Evolutionary conservation across 805 yeast species (phyloP).

Genomic region (Candida pini): DNA sequence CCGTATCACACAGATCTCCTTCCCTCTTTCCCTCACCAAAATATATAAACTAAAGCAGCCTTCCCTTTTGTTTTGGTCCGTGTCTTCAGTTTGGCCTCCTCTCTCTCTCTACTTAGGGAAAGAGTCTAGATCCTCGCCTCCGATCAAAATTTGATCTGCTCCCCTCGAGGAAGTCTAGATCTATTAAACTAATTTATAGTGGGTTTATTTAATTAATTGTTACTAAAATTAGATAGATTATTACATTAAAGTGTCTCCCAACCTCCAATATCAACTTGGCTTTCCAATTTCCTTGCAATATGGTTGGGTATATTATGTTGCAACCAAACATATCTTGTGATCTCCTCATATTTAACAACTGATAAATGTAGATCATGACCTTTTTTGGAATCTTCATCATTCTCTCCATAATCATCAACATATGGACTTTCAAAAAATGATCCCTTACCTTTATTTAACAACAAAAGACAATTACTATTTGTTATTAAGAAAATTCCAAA

Average conservation of each 20-base stretch:
- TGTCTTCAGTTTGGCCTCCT: no score
- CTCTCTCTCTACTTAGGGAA: no score
- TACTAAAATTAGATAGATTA: background rate
- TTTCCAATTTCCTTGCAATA: conserved; percentile 76
- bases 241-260: conserved; percentile 72
- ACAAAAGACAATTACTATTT: conserved; percentile 55
- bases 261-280: conserved; percentile 82
- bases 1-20: no score
- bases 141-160: no score
- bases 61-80: no score
- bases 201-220: background rate
- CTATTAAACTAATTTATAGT: no score
- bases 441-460: conserved; percentile 72
- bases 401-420: conserved; percentile 80
- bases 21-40: no score
- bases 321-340: conserved; percentile 67
- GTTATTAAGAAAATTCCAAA: conserved; percentile 73
- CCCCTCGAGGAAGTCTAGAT: no score
- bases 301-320: conserved; percentile 72
- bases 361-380: conserved; percentile 69
- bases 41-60: no score
- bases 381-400: conserved; percentile 66
- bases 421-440: conserved; percentile 82
- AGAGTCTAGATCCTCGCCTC: no score
- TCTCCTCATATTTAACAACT: conserved; percentile 54